Evolutionary conservation across 2,329 filamentous ascomycete genomes (phyloP), one percentile per base, ranked within the genome.

Genomic region (Colletotrichum lupini): DNA sequence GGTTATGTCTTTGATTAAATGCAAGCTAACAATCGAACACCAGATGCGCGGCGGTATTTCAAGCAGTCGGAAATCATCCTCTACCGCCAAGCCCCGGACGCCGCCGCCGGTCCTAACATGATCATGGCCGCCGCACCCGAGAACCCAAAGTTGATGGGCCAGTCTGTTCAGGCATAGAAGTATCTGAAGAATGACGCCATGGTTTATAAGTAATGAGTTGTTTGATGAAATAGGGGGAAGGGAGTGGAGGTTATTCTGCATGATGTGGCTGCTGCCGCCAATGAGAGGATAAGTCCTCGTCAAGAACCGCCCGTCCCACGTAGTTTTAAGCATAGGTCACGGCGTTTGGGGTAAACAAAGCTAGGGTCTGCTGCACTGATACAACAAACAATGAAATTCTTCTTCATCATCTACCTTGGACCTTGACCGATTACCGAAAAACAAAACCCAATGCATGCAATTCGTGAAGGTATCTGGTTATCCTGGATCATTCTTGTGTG

Each of bases 41-140:
- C 80, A 95, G 97, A 99, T 83, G 97, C 97, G 62, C 92, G 97
- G 79, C 92, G 97, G 79, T 99, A 99, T 86, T 99, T 99, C 86
- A 99, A 99, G 84, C 97, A 99, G 84, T 98, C 95, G 65, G 97
- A 99, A 85, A 99, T 99, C 81, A 95, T 98, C 72, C 92, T 99
- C 65, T 98, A 94, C 86, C 92, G 97, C 76, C 97, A 98, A 82
- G 88, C 90, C 22, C 90, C 91, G 7, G 90, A 92, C 75, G 84
- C 88, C 60, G 82, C 84, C 55, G 84, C 82, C 76, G 83, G 80
- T 60, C 84, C 85, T 64, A 78, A 80, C 64, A 80, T 69, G 65
- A 75, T 76, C 19, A 75, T 87, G 52, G 83, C 83, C 11, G 82
- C 84, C n/a, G 81, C 80, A n/a, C 83, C 85, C 2, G 86, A 87